Base-by-base conservation (phyloP, 1,139 yeast genomes). In the Spencermartinsiella ligniputridi region DNA sequence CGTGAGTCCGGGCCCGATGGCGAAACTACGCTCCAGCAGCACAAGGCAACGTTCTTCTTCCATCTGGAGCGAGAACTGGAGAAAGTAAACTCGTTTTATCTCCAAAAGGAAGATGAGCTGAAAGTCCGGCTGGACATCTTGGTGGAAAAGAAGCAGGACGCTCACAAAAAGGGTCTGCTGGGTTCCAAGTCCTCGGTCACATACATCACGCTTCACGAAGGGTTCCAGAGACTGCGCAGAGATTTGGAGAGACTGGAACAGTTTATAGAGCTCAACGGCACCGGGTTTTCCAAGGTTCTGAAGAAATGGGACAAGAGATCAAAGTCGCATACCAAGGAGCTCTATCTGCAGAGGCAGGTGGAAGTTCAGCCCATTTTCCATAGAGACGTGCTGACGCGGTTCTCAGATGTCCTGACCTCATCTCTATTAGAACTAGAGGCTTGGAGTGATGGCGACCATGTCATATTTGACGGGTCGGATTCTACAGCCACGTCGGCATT, bases 281-380 rank as follows among this genome's bases (percentile, higher is more conserved):
- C 96, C 0, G 98, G 97, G 15, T 92, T 92, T 65, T 82, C 94
- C 24, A 92, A 92, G 66, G 97, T 88, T 27, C 77, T 92, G 56
- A 92, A 92, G 63, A 92, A 92, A 68, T 92, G 98, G 98, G 98
- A 92, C 65, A 92, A 92, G 66, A 74, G 97, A 50, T 88, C 97
- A 16, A 89, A 90, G 57, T 86, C 96, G 1, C 95, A 88, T 55
- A 90, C 97, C 8, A 89, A 89, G 61, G 98, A 92, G 63, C 72
- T 92, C 43, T 92, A 90, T 62, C 74, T 92, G 37, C 82, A 88
- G 41, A 82, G 97, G 0, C 97, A 97, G 0, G 96, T 92, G 9
- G 88, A 88, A 52, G 96, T 92, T 2, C 98, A 92, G 62, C 98
- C 98, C 0, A 95, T 90, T 12, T 92, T 92, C 68, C 95, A 94